phyloP scores from a whole-genome alignment of 257 asterid species.

The Salvia splendens region DNA sequence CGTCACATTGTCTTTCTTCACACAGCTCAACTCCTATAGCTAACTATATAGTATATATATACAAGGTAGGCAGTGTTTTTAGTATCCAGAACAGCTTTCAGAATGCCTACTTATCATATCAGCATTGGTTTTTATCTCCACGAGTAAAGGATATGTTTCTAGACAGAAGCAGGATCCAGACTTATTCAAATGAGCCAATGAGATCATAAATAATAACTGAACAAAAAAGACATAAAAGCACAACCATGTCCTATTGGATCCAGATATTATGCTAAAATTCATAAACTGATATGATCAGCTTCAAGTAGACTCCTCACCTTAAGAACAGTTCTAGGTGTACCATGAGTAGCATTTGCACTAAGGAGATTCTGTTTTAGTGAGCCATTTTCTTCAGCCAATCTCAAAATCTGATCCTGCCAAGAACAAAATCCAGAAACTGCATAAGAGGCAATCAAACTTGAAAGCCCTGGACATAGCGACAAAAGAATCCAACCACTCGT shows the following conservation, averaged over 20 bases:
- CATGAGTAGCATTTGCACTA: slow-evolving; percentile 54
- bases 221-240: slow-evolving; percentile 7
- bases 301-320: slow-evolving; percentile 50
- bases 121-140: slow-evolving; percentile 2
- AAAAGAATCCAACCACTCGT: slow-evolving; percentile 8
- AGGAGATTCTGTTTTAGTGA: slow-evolving; percentile 70
- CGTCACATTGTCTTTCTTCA: slow-evolving; percentile 4
- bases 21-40: slow-evolving; percentile 14
- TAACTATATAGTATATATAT: background rate
- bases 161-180: slow-evolving; percentile 11
- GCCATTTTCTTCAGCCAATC: slow-evolving; percentile 77
- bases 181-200: background rate
- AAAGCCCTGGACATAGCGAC: slow-evolving; percentile 17
- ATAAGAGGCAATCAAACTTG: slow-evolving; percentile 20
- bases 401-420: slow-evolving; percentile 71
- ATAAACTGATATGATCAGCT: slow-evolving; percentile 19
- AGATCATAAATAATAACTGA: slow-evolving; percentile 9
- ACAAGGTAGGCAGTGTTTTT: slow-evolving; percentile 17
- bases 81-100: slow-evolving; percentile 25
- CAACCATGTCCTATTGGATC: slow-evolving; percentile 7
- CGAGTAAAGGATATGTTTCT: background rate
- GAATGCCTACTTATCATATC: background rate
- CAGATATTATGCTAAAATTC: slow-evolving; percentile 11
- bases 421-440: slow-evolving; percentile 27
- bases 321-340: slow-evolving; percentile 54